These are phyloP conservation scores for Neofusicoccum parvum DNA, from an alignment of 2,329 filamentous ascomycete genomes.

Conservation along the genomic window DNA sequence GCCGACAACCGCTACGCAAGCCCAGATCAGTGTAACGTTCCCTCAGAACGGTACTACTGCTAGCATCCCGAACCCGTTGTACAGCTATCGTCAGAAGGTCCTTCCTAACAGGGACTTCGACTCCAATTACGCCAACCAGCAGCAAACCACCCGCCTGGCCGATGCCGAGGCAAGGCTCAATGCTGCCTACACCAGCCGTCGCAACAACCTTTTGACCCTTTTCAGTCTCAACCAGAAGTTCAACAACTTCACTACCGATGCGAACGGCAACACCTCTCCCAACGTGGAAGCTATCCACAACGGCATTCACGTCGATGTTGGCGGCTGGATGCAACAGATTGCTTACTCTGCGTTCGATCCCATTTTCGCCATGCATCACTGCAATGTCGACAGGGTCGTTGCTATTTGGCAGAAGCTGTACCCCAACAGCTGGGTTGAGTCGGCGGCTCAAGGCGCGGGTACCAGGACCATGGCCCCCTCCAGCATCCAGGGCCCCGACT, in stretches of 20 bases:
- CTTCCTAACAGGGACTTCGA: not conserved
- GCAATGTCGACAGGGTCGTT: constrained; percentile 53
- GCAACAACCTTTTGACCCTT: constrained; percentile 24
- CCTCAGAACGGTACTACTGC: constrained; percentile 32
- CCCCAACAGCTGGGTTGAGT: constrained; percentile 67
- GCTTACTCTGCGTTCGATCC: constrained; percentile 76
- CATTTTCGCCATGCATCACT: constrained; percentile 48
- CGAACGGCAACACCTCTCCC: constrained; percentile 21
- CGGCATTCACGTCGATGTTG: constrained; percentile 28
- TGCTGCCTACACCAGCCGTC: constrained; percentile 21
- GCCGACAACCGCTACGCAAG: constrained; percentile 37
- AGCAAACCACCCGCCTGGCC: constrained; percentile 49
- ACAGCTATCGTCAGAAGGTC: constrained; percentile 38
- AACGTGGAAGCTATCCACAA: constrained; percentile 30
- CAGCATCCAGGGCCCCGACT: constrained; percentile 54
- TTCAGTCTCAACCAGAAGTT: constrained; percentile 21
- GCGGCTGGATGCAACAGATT: constrained; percentile 63
- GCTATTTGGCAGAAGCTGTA: constrained; percentile 77
- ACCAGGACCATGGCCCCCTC: constrained; percentile 44
- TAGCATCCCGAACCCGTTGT: constrained; percentile 41
- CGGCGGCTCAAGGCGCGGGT: constrained; percentile 39
- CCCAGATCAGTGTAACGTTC: constrained; percentile 42
- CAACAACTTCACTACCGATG: constrained; percentile 24
- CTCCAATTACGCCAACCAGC: constrained; percentile 36
- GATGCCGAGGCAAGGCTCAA: constrained; percentile 20